phyloP scores from a whole-genome alignment of 805 yeast genomes.

The Blastobotrys americana region DNA sequence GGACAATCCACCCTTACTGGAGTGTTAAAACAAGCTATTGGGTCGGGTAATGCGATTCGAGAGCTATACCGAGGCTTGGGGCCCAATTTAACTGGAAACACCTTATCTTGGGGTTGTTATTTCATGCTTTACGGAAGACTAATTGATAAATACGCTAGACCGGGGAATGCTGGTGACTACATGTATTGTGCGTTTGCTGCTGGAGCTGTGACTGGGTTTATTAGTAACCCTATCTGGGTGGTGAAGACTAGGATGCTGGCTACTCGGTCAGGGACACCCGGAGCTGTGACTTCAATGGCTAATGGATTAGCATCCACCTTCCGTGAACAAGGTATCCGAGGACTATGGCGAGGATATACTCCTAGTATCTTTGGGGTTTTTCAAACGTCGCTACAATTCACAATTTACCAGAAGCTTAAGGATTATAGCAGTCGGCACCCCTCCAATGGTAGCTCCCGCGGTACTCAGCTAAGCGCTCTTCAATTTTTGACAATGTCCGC shows the following conservation, averaged over 20 bases:
- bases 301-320: slow-evolving; percentile 49
- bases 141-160: background rate
- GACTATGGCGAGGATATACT: slow-evolving; percentile 65
- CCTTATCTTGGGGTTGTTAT: slow-evolving; percentile 83
- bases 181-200: slow-evolving; percentile 55
- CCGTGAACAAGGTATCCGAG: slow-evolving; percentile 48
- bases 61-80: slow-evolving; percentile 66
- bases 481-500: slow-evolving; percentile 66
- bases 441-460: slow-evolving; percentile 15
- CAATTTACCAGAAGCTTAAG: slow-evolving; percentile 76
- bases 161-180: slow-evolving; percentile 29
- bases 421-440: slow-evolving; percentile 11
- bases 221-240: slow-evolving; percentile 95
- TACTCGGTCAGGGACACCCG: slow-evolving; percentile 33
- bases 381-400: slow-evolving; percentile 84
- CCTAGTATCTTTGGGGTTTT: slow-evolving; percentile 77
- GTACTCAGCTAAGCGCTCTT: slow-evolving; percentile 30
- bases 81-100: slow-evolving; percentile 77
- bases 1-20: background rate
- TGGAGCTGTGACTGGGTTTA: slow-evolving; percentile 63
- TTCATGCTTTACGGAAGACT: slow-evolving; percentile 54
- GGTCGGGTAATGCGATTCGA: slow-evolving; percentile 2
- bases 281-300: slow-evolving; percentile 50
- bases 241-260: slow-evolving; percentile 82
- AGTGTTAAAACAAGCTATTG: background rate